A percentile compares a stretch with the other conserved stretches of the same genome.
Conservation (phyloP, 495 filamentous ascomycete genomes). For the Mycothermus thermophilus region DNA sequence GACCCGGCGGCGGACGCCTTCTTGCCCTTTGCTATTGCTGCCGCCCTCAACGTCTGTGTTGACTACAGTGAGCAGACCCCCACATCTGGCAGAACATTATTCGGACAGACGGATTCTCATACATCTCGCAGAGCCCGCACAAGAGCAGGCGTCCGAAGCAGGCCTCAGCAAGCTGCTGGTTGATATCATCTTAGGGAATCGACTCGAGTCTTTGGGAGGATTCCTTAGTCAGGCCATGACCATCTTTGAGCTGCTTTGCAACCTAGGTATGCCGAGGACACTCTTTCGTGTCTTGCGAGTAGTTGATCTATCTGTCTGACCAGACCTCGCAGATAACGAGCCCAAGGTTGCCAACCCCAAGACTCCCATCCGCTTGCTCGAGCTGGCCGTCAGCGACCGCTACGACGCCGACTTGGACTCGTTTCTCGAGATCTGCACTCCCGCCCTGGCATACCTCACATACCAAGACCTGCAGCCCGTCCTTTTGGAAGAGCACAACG, state of each 20-base stretch:
- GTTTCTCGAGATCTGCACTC: conserved; percentile 21
- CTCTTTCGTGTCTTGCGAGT: no score
- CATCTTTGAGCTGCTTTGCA: conserved; percentile 35
- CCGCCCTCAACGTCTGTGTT: conserved; percentile 60
- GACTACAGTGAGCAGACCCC: conserved; percentile 62
- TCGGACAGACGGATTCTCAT: background rate
- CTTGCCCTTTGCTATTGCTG: conserved; percentile 45
- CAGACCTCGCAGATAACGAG: conserved; percentile 9
- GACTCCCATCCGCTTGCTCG: conserved; percentile 23
- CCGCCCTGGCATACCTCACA: conserved; percentile 29
- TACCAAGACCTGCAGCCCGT: conserved; percentile 29
- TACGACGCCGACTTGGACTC: conserved; percentile 20
- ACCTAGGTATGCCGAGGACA: conserved; percentile 31
- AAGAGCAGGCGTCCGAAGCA: conserved; percentile 34
- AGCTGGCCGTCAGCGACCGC: conserved; percentile 12
- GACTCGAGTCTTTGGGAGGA: conserved; percentile 14
- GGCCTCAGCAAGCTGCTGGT: conserved; percentile 27
- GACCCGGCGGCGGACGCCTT: conserved; percentile 36
- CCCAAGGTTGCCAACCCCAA: conserved; percentile 18
- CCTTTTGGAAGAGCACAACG: conserved; percentile 26
- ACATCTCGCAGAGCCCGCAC: conserved; percentile 35
- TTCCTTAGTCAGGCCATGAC: conserved; percentile 30
- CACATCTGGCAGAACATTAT: no score
- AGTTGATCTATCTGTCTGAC: background rate
- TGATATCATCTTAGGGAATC: conserved; percentile 23